Evolutionary conservation across 352 stramenopile species (phyloP).

Genomic region (Thraustochytrium striatum): DNA sequence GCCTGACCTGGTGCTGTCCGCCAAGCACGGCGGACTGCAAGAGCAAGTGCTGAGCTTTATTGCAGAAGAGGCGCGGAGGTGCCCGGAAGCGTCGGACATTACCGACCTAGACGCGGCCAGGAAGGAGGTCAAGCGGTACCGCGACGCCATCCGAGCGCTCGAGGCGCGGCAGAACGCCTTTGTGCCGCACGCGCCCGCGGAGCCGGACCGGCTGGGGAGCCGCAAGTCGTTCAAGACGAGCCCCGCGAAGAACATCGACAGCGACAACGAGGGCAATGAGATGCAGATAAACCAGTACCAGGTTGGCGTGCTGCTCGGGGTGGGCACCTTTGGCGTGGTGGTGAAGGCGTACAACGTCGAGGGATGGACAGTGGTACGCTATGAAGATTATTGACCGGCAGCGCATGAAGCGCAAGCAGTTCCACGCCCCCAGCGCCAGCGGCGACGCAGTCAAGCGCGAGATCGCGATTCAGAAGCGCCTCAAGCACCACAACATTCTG

Average conservation of each 20-base stretch:
- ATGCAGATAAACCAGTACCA: constrained; percentile 16
- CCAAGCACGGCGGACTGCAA: too few relatives aligned
- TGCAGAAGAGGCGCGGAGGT: not conserved
- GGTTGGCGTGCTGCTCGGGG: constrained; percentile 3
- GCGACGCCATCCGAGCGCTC: not conserved
- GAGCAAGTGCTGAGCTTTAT: not conserved
- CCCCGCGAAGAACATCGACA: not conserved
- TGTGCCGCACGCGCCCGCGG: not conserved
- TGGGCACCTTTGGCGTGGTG: constrained; percentile 20
- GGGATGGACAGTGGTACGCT: not conserved
- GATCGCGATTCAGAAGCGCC: constrained; percentile 92
- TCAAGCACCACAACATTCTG: constrained; percentile 85
- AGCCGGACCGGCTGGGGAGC: not conserved
- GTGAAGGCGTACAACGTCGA: not conserved
- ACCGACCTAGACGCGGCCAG: not conserved
- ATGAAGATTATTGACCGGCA: constrained; percentile 42
- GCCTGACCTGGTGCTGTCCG: too few relatives aligned
- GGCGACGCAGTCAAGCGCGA: constrained; percentile 62
- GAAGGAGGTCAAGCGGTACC: not conserved
- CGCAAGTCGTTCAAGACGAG: not conserved
- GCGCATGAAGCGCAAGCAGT: not conserved
- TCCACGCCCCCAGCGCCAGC: not conserved
- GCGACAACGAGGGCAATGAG: not conserved
- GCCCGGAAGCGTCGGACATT: not conserved
- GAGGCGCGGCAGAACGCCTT: not conserved